phyloP scores from a whole-genome alignment of 176 grass and related monocot species.

The Musa troglodytarum region DNA sequence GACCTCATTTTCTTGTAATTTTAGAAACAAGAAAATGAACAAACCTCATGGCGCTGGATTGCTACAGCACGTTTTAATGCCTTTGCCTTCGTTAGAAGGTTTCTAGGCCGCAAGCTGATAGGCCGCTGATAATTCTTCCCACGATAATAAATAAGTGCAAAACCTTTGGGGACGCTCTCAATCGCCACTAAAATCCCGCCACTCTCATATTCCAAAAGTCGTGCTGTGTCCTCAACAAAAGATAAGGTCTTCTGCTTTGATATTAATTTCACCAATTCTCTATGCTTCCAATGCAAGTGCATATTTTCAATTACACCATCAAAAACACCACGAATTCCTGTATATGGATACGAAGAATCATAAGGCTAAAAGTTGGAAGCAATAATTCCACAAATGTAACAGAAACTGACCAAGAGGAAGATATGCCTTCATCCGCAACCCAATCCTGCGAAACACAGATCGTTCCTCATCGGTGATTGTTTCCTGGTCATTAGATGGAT shows the following conservation, averaged over 20 bases:
- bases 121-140: slow-evolving; percentile 94
- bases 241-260: slow-evolving; percentile 81
- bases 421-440: slow-evolving; percentile 89
- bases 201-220: slow-evolving; percentile 82
- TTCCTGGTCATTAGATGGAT: slow-evolving; percentile 37
- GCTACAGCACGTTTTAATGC: slow-evolving; percentile 85
- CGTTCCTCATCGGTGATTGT: slow-evolving; percentile 93
- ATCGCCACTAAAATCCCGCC: slow-evolving; percentile 92
- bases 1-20: not conserved
- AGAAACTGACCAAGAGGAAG: slow-evolving; percentile 65
- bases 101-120: slow-evolving; percentile 91
- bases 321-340: slow-evolving; percentile 95
- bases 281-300: slow-evolving; percentile 99
- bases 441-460: slow-evolving; percentile 92
- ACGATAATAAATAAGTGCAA: slow-evolving; percentile 80
- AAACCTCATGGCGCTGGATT: slow-evolving; percentile 98
- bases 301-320: slow-evolving; percentile 92
- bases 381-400: not conserved
- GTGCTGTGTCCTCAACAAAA: slow-evolving; percentile 76
- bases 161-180: slow-evolving; percentile 81
- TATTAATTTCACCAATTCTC: slow-evolving; percentile 79
- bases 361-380: slow-evolving; percentile 10
- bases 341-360: slow-evolving; percentile 3
- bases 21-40: slow-evolving; percentile 10
- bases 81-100: slow-evolving; percentile 91